Conservation (phyloP, 1,139 yeast species). For the Taphrina populina region DNA sequence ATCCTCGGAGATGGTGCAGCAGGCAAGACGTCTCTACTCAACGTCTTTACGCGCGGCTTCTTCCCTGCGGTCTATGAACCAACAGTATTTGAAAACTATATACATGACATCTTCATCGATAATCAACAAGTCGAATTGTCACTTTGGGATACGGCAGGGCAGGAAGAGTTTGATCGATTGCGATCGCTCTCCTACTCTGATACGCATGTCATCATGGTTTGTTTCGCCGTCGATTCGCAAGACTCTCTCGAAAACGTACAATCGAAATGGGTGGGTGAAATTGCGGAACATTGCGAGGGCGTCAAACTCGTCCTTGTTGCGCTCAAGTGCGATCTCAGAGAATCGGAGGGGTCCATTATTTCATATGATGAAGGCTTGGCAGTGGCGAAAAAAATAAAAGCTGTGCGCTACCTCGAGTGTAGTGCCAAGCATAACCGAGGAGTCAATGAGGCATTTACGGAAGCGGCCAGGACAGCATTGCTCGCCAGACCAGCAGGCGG, state of each 20-base stretch:
- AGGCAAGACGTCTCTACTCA: conserved; percentile 85
- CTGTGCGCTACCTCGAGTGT: conserved; percentile 58
- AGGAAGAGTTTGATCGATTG: conserved; percentile 92
- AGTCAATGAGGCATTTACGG: conserved; percentile 94
- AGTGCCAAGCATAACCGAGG: conserved; percentile 93
- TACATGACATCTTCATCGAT: conserved; percentile 94
- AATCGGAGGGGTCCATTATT: conserved; percentile 51
- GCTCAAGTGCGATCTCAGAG: conserved; percentile 86
- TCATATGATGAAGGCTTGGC: conserved; percentile 78
- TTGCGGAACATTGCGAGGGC: conserved; percentile 94
- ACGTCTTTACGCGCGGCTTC: conserved; percentile 94
- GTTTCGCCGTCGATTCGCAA: conserved; percentile 83
- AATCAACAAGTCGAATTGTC: conserved; percentile 90
- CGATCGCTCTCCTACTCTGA: conserved; percentile 88
- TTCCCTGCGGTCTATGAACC: conserved; percentile 99
- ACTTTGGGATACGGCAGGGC: conserved; percentile 98
- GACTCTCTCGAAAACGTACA: conserved; percentile 95
- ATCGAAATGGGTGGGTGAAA: conserved; percentile 94
- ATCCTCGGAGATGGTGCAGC: conserved; percentile 89
- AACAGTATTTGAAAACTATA: conserved; percentile 95
- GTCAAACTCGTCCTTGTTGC: conserved; percentile 92
- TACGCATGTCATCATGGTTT: conserved; percentile 94
- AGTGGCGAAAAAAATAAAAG: conserved; percentile 71
- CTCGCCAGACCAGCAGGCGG: conserved; percentile 85
- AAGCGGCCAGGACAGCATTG: conserved; percentile 93